Evolutionary conservation across 371 early-diverging fungal species (phyloP).

Genomic region (Catenaria anguillulae): DNA sequence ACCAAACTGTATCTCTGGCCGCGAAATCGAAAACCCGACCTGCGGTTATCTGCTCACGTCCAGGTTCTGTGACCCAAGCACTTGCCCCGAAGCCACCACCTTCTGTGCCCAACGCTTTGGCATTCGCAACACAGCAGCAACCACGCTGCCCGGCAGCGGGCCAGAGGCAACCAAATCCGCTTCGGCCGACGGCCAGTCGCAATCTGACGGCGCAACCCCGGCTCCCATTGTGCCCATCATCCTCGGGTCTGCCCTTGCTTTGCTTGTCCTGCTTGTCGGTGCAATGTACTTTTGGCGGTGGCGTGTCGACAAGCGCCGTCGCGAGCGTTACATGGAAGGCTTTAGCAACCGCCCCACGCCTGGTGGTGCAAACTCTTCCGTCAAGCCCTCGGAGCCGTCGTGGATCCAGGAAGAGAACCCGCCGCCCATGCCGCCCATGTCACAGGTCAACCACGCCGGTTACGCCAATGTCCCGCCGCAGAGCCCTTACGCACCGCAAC

Average conservation of each 20-base stretch:
- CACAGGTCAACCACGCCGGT: too few species aligned
- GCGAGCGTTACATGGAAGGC: not conserved
- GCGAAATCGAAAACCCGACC: not conserved
- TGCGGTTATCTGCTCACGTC: not conserved
- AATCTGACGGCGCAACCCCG: too few species aligned
- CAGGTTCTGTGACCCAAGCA: not conserved
- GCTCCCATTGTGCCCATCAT: slow-evolving; percentile 1
- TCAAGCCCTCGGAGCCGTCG: too few species aligned
- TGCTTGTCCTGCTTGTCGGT: not conserved
- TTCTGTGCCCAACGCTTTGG: too few species aligned
- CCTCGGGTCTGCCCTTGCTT: not conserved
- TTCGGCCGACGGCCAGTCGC: too few species aligned
- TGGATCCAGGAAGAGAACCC: not conserved
- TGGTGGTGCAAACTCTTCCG: not conserved
- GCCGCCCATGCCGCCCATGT: not conserved
- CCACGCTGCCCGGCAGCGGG: too few species aligned
- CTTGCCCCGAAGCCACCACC: not conserved
- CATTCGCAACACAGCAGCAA: not conserved
- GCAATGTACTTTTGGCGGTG: slow-evolving; percentile 2
- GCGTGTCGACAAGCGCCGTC: not conserved
- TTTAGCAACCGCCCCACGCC: not conserved
- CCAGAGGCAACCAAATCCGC: too few species aligned
- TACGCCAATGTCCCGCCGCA: too few species aligned
- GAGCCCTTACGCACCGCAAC: too few species aligned
- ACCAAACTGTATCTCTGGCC: not conserved